Percentiles rank a stretch among this genome's conserved stretches.
Evolutionary conservation across 148 eudicot species (phyloP).

Genomic region (Pharnaceum exiguum): DNA sequence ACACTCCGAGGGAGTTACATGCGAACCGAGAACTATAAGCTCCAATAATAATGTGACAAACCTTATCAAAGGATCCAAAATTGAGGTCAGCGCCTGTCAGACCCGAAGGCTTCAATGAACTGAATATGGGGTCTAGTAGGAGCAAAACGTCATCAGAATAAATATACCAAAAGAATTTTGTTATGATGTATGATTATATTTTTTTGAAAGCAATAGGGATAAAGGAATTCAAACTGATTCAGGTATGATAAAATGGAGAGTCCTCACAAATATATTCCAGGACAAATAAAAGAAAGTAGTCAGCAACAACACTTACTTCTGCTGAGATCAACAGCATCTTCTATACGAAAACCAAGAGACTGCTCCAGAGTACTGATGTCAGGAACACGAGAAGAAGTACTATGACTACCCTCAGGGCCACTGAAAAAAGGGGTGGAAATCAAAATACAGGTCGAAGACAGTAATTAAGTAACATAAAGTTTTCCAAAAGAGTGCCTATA

Average conservation of each 20-base stretch:
- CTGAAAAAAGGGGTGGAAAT: constrained; percentile 34
- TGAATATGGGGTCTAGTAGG: constrained; percentile 45
- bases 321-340: constrained; percentile 48
- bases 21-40: neutral
- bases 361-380: constrained; percentile 65
- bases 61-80: constrained; percentile 61
- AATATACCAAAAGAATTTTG: neutral
- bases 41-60: constrained; percentile 13
- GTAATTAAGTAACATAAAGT: neutral
- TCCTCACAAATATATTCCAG: too few species aligned
- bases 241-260: too few species aligned
- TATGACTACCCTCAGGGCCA: constrained; percentile 45
- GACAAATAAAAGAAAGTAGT: constrained; percentile 16
- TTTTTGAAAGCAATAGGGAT: too few species aligned
- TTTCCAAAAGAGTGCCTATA: too few species aligned
- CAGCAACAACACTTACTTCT: constrained; percentile 47
- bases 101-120: constrained; percentile 42
- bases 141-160: constrained; percentile 7
- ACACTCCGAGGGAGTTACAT: too few species aligned
- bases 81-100: constrained; percentile 50
- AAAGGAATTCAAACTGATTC: too few species aligned
- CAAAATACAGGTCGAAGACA: neutral
- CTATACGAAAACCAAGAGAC: constrained; percentile 60
- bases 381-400: constrained; percentile 40
- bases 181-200: too few species aligned